Evolutionary conservation across 768 basidiomycete species (phyloP), one percentile per base, ranked within the genome.

Genomic region (Pilatotrama ljubarskyi): DNA sequence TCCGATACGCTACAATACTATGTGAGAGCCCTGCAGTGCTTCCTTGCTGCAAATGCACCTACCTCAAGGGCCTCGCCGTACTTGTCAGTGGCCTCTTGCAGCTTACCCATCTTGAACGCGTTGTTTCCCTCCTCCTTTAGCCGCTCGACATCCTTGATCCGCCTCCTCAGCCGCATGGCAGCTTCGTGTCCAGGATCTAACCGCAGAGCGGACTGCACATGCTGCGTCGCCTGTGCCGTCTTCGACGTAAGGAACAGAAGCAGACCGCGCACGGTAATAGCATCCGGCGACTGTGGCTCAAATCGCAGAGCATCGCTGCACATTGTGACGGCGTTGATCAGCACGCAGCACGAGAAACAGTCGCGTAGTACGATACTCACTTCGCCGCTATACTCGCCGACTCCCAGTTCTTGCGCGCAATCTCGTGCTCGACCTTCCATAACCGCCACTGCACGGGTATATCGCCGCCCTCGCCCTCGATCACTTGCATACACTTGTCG

Each of bases 51-150:
- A 25, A 22, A 11, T 24, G 26, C 10, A 67, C 80, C 40, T 51
- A 89, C 87, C 58, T 88, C 87, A 15, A 95, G 73, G 4, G 89
- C 85, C 59, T 88, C 87, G 4, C 78, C 77, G 68, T 95, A 95
- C 65, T 82, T 86, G 0, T 78, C 77, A 8, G 86, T 72, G 0
- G 93, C 93, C 20, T 89, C 87, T 26, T 79, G 66, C 35, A 84
- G 73, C 57, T 77, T 78, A 2, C 81, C 80, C 0, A 68, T 55
- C 73, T 93, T 93, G 75, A 95, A 95, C 1, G 84, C 80, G 1
- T 72, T 67, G 64, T 95, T 95, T 0, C 93, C 93, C 62, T 92
- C 92, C 63, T 94, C 93, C 68, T 95, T 95, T 42, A 89, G 70
- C 58, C 84, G 77, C 61, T 95, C 93, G 17, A 95, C 84, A 35